phyloP scores from a whole-genome alignment of 2,329 filamentous ascomycete genomes.

The Calycina herbarum region DNA sequence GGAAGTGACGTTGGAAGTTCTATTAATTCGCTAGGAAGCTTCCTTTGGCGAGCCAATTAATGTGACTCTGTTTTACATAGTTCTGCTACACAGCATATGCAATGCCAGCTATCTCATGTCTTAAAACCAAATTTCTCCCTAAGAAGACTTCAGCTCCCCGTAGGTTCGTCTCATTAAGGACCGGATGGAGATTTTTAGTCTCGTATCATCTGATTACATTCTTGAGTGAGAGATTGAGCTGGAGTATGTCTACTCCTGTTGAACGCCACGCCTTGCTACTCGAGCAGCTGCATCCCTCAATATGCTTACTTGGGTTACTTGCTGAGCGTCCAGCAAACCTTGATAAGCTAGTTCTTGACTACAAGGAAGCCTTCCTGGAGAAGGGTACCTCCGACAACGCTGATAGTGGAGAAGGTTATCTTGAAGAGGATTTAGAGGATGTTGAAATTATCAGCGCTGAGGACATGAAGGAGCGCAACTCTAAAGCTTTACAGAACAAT shows the following conservation, averaged over 20 bases:
- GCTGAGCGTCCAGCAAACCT: constrained; percentile 17
- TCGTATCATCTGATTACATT: too few species aligned
- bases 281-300: constrained; percentile 15
- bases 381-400: constrained; percentile 7
- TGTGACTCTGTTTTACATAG: too few species aligned
- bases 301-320: constrained; percentile 20
- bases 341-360: constrained; percentile 15
- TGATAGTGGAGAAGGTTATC: constrained; percentile 17
- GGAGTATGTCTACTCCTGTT: constrained; percentile 5
- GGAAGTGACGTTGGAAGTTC: too few species aligned
- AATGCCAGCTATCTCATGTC: too few species aligned
- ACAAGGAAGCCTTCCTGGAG: constrained; percentile 15
- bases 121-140: too few species aligned
- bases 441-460: constrained; percentile 17
- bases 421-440: constrained; percentile 16
- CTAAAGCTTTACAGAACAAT: constrained; percentile 14
- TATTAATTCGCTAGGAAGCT: too few species aligned
- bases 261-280: constrained; percentile 9
- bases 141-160: too few species aligned
- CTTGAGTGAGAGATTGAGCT: too few species aligned
- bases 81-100: too few species aligned
- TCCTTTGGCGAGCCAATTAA: too few species aligned
- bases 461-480: constrained; percentile 11
- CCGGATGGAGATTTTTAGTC: too few species aligned
- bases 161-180: too few species aligned